Evolutionary conservation across 257 asterid species (phyloP).

Genomic region (Solanum arcanum): DNA sequence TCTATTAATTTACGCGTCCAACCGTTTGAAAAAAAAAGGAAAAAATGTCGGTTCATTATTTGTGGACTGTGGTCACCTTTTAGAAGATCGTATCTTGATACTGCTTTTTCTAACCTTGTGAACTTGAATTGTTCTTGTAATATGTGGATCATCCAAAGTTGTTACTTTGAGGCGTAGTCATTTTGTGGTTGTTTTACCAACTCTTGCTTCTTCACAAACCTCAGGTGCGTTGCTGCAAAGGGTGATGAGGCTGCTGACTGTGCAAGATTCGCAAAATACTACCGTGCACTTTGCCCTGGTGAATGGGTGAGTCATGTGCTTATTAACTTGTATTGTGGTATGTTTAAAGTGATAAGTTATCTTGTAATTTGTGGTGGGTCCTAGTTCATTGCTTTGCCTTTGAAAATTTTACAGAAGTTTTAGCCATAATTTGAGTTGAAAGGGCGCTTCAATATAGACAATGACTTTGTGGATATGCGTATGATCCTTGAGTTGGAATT

Average conservation of each 20-base stretch:
- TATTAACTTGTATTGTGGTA: not conserved
- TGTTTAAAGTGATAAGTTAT: not conserved
- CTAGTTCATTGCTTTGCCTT: not conserved
- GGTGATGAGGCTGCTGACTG: slow-evolving; percentile 63
- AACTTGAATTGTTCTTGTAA: not conserved
- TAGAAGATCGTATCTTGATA: not conserved
- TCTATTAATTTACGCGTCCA: not conserved
- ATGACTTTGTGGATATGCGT: not conserved
- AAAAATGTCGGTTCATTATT: not conserved
- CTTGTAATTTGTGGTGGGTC: not conserved
- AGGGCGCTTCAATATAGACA: not conserved
- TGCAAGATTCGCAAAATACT: slow-evolving; percentile 51
- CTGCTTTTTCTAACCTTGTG: not conserved
- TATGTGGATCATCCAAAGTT: not conserved
- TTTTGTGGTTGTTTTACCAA: not conserved
- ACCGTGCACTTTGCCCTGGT: slow-evolving; percentile 82
- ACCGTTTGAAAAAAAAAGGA: not conserved
- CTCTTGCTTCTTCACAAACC: not conserved
- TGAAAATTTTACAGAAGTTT: not conserved
- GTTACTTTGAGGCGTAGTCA: not conserved
- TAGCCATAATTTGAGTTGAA: not conserved
- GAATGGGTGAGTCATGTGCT: slow-evolving; percentile 64
- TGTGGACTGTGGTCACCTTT: not conserved
- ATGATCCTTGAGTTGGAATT: not conserved
- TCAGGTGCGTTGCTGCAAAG: slow-evolving; percentile 68